phyloP scores from a whole-genome alignment of 169 alveolate genomes.

The Ichthyophthirius multifiliis region DNA sequence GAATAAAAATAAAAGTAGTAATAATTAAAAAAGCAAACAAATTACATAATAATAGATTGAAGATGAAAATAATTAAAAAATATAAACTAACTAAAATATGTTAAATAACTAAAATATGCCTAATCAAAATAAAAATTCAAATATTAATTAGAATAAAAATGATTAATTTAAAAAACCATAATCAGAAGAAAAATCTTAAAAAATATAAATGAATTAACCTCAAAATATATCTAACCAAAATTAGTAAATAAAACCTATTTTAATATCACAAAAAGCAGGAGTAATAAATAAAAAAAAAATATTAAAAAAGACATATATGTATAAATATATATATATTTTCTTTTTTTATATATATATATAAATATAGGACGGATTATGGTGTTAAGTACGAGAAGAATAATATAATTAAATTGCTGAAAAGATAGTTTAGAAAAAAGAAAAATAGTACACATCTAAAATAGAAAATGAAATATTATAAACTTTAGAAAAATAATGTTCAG shows the following conservation, averaged over 20 bases:
- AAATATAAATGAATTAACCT: background rate
- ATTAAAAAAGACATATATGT: background rate
- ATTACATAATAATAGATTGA: too few species aligned
- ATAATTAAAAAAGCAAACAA: too few species aligned
- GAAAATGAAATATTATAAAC: slow-evolving; percentile 26
- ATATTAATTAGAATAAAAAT: too few species aligned
- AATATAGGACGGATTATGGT: slow-evolving; percentile 7
- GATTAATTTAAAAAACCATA: background rate
- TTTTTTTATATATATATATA: background rate
- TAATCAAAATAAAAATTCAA: too few species aligned
- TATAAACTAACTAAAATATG: too few species aligned
- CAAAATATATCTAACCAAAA: background rate
- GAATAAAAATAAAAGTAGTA: too few species aligned
- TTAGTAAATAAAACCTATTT: background rate
- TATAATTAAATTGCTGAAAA: slow-evolving; percentile 4
- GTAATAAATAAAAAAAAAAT: background rate
- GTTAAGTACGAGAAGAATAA: background rate
- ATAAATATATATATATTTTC: too few species aligned
- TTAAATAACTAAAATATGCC: too few species aligned
- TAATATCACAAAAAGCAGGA: background rate
- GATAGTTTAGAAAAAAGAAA: background rate
- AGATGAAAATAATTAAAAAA: too few species aligned
- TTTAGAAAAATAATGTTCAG: slow-evolving; percentile 21
- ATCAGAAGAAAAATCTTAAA: background rate
- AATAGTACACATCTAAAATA: slow-evolving; percentile 10